phyloP scores from a whole-genome alignment of 225 moss, liverwort and hornwort species.

The Pseudisothecium myosuroides region DNA sequence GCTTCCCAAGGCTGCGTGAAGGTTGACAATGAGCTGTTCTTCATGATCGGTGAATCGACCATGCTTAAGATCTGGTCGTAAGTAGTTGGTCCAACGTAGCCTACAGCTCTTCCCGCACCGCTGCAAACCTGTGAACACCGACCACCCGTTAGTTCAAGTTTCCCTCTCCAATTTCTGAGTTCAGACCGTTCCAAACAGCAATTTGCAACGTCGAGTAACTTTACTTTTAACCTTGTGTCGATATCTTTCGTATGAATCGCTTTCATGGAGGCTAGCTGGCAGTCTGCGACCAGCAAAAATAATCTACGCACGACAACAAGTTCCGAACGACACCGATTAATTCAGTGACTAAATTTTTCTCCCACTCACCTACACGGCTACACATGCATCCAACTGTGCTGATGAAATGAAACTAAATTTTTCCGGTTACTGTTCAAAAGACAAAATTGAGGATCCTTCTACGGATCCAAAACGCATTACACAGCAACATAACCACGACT shows the following conservation, averaged over 20 bases:
- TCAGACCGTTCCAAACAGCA: not conserved
- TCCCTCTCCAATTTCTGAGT: not conserved
- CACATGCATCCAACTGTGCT: not conserved
- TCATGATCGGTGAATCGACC: constrained; percentile 54
- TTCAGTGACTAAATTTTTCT: not conserved
- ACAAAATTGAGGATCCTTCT: not conserved
- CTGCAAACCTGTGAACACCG: constrained; percentile 43
- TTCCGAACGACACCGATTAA: not conserved
- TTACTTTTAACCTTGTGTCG: not conserved
- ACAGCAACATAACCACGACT: not conserved
- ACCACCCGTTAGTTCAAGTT: not conserved
- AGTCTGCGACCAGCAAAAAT: not conserved
- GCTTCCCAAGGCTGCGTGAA: constrained; percentile 64
- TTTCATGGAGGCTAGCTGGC: not conserved
- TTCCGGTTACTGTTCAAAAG: not conserved
- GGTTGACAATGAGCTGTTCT: constrained; percentile 62
- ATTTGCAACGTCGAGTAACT: not conserved
- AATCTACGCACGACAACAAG: not conserved
- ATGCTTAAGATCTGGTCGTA: constrained; percentile 59
- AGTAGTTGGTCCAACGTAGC: constrained; percentile 56
- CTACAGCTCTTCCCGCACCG: constrained; percentile 60
- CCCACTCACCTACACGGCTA: not conserved
- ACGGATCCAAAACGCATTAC: not conserved
- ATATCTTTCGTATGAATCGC: not conserved
- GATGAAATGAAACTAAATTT: not conserved